Evolutionary conservation across 2,329 filamentous ascomycete genomes (phyloP).

Genomic region (Beauveria australis): DNA sequence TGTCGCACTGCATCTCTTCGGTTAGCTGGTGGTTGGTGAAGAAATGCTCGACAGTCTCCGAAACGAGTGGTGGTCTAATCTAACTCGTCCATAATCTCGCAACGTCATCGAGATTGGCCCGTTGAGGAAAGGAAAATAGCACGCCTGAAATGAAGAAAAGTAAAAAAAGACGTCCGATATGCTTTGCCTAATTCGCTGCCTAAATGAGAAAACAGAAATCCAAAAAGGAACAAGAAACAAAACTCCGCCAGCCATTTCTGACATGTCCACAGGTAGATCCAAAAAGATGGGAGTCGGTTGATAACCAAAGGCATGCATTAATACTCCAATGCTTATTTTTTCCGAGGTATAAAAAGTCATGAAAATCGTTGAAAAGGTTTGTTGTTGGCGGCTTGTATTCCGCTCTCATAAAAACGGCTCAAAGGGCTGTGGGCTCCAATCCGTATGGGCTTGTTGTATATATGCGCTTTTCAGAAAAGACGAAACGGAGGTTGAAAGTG

Average conservation of each 20-base stretch:
- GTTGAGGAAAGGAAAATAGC: not conserved
- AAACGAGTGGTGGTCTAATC: no score
- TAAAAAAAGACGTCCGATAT: not conserved
- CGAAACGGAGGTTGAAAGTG: not conserved
- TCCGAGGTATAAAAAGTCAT: conserved; percentile 6
- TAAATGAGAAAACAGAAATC: not conserved
- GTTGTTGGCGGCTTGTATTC: not conserved
- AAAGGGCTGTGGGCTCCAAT: not conserved
- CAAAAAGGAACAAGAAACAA: not conserved
- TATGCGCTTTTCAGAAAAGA: not conserved
- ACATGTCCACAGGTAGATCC: not conserved
- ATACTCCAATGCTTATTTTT: conserved; percentile 4
- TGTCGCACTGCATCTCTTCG: no score
- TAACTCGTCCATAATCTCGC: no score
- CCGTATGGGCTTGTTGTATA: not conserved
- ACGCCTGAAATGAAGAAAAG: not conserved
- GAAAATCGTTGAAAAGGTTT: not conserved
- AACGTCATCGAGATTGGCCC: not conserved
- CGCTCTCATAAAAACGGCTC: not conserved
- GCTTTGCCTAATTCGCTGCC: not conserved
- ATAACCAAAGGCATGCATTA: not conserved
- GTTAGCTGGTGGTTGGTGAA: no score
- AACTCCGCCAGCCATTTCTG: not conserved
- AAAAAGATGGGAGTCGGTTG: not conserved
- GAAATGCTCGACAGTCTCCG: no score